Percentiles rank a stretch among this genome's conserved stretches.
Conservation (phyloP, 2,329 filamentous ascomycete species). For the Colletotrichum tamarilloi region DNA sequence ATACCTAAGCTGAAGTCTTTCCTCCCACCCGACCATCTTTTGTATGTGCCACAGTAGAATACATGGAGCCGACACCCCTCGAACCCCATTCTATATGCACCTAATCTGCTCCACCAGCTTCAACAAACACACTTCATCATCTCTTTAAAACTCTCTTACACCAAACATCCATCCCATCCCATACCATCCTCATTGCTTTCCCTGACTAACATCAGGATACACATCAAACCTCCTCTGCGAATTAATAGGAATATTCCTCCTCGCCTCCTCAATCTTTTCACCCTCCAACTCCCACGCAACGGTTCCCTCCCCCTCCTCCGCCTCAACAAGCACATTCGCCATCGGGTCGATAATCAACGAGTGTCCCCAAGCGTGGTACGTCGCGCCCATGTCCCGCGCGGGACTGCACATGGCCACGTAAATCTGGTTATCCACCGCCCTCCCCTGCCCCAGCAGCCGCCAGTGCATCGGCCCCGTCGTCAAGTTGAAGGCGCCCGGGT, state of each 20-base stretch:
- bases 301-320: constrained; percentile 81
- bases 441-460: constrained; percentile 82
- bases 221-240: constrained; percentile 93
- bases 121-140: not conserved
- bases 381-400: constrained; percentile 79
- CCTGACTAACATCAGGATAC: constrained; percentile 87
- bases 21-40: not conserved
- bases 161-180: not conserved
- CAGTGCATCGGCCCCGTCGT: constrained; percentile 95
- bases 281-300: constrained; percentile 78
- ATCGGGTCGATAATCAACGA: constrained; percentile 90
- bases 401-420: constrained; percentile 95
- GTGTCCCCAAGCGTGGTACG: constrained; percentile 93
- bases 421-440: constrained; percentile 93
- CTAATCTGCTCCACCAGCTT: not conserved
- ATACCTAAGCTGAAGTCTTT: not conserved
- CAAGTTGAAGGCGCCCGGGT: constrained; percentile 96
- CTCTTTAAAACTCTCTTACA: not conserved
- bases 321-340: constrained; percentile 82
- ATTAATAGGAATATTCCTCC: constrained; percentile 86
- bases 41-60: not conserved
- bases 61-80: not conserved
- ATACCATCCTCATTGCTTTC: constrained; percentile 50
- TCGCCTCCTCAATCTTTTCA: constrained; percentile 76
- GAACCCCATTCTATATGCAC: not conserved